Evolutionary conservation across 805 yeast species (phyloP).

Genomic region (Yamadazyma nakazawae): DNA sequence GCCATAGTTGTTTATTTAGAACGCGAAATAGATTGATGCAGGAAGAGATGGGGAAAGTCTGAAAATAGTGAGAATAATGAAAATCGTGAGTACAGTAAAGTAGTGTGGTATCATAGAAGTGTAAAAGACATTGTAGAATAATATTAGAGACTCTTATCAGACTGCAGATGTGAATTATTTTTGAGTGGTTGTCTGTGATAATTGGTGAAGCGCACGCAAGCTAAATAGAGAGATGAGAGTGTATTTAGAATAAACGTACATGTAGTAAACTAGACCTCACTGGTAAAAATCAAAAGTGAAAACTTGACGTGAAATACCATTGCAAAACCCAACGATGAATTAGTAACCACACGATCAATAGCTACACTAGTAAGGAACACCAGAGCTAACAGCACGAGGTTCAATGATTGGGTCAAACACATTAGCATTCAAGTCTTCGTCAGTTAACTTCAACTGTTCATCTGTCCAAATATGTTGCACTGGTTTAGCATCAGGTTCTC

Average conservation of each 20-base stretch:
- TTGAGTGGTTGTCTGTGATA: too few relatives aligned
- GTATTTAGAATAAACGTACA: constrained; percentile 1
- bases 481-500: constrained; percentile 45
- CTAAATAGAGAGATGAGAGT: too few relatives aligned
- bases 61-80: not conserved
- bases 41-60: not conserved
- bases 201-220: too few relatives aligned
- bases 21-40: not conserved
- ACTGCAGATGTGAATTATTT: too few relatives aligned
- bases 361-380: constrained; percentile 34
- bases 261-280: not conserved
- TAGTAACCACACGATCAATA: not conserved
- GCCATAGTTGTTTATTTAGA: constrained; percentile 17
- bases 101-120: too few relatives aligned
- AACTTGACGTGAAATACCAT: not conserved
- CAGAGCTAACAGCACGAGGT: constrained; percentile 70
- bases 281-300: not conserved
- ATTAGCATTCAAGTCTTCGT: constrained; percentile 62
- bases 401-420: constrained; percentile 60
- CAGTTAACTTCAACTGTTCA: constrained; percentile 62
- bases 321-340: not conserved
- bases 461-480: constrained; percentile 85
- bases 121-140: too few relatives aligned
- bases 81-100: too few relatives aligned
- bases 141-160: too few relatives aligned